Conservation (phyloP, 441 rosid species). For the Pelargonium cotyledonis region DNA sequence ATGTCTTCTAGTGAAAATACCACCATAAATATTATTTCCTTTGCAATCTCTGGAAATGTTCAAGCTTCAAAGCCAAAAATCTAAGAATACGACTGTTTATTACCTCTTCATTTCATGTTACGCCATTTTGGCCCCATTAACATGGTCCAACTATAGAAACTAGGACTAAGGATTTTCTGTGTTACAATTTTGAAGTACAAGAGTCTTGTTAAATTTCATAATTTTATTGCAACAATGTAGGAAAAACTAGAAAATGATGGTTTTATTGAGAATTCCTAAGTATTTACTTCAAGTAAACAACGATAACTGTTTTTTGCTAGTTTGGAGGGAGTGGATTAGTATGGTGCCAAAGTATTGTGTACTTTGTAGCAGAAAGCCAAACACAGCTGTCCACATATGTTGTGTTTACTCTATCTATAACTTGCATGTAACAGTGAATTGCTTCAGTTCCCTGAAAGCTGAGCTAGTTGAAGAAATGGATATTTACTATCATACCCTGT, state of each 20-base stretch:
- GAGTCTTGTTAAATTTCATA: neutral
- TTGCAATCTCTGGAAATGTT: neutral
- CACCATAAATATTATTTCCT: neutral
- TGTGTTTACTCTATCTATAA: neutral
- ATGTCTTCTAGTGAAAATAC: conserved; percentile 3
- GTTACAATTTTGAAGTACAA: neutral
- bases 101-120: neutral
- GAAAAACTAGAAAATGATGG: neutral
- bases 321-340: neutral
- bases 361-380: neutral
- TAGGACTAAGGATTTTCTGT: neutral
- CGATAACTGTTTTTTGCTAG: neutral
- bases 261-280: neutral
- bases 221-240: neutral
- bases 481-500: neutral
- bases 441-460: neutral
- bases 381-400: neutral
- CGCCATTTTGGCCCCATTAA: neutral
- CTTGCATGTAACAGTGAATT: neutral
- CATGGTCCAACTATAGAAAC: neutral
- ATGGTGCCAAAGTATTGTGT: neutral
- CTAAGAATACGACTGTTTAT: neutral
- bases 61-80: neutral
- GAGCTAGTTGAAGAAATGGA: neutral
- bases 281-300: neutral